A percentile compares a stretch with the other conserved stretches of the same genome.
Evolutionary conservation across 2,329 filamentous ascomycete genomes (phyloP).

Genomic region (Claviceps pazoutovae): DNA sequence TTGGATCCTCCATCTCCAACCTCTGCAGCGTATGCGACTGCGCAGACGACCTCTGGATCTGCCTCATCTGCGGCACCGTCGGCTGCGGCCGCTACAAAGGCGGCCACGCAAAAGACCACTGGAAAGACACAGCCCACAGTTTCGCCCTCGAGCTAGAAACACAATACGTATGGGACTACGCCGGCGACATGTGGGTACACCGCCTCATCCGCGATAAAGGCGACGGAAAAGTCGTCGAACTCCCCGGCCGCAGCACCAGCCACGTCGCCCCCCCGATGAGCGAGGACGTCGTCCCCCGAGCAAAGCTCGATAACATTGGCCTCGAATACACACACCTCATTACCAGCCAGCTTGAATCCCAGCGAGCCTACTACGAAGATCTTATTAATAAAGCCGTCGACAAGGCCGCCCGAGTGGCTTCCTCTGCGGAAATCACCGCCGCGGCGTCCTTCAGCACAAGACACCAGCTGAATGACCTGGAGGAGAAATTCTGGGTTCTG

Average conservation of each 20-base stretch:
- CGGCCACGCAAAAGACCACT: conserved; percentile 86
- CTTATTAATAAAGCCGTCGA: conserved; percentile 78
- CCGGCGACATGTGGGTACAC: conserved; percentile 90
- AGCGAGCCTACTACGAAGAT: conserved; percentile 88
- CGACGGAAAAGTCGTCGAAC: conserved; percentile 80
- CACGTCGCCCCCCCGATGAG: conserved; percentile 21
- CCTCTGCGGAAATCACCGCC: conserved; percentile 49
- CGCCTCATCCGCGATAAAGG: conserved; percentile 87
- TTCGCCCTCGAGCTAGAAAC: conserved; percentile 88
- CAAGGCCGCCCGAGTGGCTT: conserved; percentile 65
- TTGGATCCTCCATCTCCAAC: conserved; percentile 47
- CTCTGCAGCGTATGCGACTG: conserved; percentile 73
- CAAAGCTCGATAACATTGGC: conserved; percentile 62
- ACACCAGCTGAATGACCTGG: conserved; percentile 36
- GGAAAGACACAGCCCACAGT: conserved; percentile 76
- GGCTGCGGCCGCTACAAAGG: conserved; percentile 91
- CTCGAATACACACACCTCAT: conserved; percentile 91
- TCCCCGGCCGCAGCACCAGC: conserved; percentile 44
- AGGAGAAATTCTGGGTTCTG: conserved; percentile 31
- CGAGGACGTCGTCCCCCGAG: conserved; percentile 56
- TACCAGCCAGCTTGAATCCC: conserved; percentile 82
- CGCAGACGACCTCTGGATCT: conserved; percentile 81
- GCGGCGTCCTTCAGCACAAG: conserved; percentile 34
- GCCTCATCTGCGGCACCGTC: conserved; percentile 81
- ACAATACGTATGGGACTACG: conserved; percentile 97